Evolutionary conservation across 192 early-diverging fungal genomes (phyloP).

Genomic region (Coemansia umbellata): DNA sequence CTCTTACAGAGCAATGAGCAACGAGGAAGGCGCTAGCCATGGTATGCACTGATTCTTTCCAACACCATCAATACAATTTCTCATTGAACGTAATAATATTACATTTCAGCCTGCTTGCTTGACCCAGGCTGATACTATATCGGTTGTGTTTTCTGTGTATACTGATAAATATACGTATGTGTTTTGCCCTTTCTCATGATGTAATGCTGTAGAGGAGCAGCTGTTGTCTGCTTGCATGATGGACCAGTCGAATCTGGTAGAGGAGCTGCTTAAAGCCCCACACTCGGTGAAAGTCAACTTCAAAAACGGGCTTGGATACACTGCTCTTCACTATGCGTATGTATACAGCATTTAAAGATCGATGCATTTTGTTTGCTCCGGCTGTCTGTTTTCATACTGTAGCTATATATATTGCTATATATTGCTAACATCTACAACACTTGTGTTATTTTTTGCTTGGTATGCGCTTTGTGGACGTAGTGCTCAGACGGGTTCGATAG

Average conservation of each 20-base stretch:
- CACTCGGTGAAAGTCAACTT: conserved; percentile 57
- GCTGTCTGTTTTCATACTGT: not conserved
- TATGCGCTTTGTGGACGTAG: too few species aligned
- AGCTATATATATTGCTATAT: not conserved
- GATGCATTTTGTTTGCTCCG: conserved; percentile 2
- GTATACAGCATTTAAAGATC: conserved; percentile 24
- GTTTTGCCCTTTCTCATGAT: not conserved
- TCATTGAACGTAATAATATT: too few species aligned
- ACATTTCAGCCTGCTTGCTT: not conserved
- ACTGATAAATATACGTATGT: not conserved
- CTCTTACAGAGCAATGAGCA: conserved; percentile 14
- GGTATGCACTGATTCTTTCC: conserved; percentile 21
- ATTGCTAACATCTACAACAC: not conserved
- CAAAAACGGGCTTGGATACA: conserved; percentile 59
- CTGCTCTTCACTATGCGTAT: conserved; percentile 66
- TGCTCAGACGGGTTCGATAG: conserved; percentile 56
- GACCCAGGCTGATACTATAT: not conserved
- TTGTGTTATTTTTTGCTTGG: conserved; percentile 5
- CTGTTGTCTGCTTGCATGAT: conserved; percentile 67
- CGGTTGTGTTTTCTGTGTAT: not conserved
- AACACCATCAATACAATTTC: too few species aligned
- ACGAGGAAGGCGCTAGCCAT: conserved; percentile 23
- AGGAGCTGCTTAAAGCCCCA: conserved; percentile 53
- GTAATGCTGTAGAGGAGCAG: conserved; percentile 62
- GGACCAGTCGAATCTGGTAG: conserved; percentile 65